Percentiles rank a stretch among this genome's conserved stretches.
phyloP scores from a whole-genome alignment of 352 stramenopile species.

The Globisporangium abappressorium region DNA sequence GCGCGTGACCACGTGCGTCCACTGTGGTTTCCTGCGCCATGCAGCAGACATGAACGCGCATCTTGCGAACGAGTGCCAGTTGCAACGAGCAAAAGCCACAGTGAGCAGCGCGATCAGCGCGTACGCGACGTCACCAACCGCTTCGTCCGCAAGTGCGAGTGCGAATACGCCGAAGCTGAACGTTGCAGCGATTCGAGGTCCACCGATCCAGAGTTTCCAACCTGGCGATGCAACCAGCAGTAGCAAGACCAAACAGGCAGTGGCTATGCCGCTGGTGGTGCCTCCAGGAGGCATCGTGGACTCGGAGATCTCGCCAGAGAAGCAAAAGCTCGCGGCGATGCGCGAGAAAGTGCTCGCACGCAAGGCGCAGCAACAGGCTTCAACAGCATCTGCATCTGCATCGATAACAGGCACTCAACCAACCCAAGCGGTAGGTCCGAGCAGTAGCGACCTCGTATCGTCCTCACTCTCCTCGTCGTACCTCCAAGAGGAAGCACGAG shows the following conservation, averaged over 20 bases:
- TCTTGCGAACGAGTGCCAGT: conserved; percentile 34
- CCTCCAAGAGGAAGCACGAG: background rate
- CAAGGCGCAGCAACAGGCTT: conserved; percentile 8
- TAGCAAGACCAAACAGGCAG: background rate
- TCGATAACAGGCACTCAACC: background rate
- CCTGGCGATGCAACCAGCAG: background rate
- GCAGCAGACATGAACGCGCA: conserved; percentile 41
- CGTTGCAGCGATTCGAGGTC: conserved; percentile 24
- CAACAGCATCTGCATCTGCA: background rate
- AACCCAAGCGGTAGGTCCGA: conserved; percentile 4
- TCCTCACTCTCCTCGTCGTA: background rate
- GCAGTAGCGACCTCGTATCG: background rate
- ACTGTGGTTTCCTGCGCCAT: conserved; percentile 39
- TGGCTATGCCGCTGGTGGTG: conserved; percentile 9
- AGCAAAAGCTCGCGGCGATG: conserved; percentile 40
- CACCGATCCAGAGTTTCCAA: conserved; percentile 13
- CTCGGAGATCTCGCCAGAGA: conserved; percentile 21
- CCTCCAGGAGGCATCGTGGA: conserved; percentile 9
- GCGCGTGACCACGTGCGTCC: conserved; percentile 33
- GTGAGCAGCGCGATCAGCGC: conserved; percentile 25
- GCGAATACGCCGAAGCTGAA: conserved; percentile 19
- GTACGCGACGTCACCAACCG: conserved; percentile 15
- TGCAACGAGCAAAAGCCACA: conserved; percentile 27
- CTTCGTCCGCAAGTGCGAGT: background rate
- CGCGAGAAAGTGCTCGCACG: conserved; percentile 43